phyloP scores from a whole-genome alignment of 2,329 filamentous ascomycete genomes.

The Sarocladium kiliense region DNA sequence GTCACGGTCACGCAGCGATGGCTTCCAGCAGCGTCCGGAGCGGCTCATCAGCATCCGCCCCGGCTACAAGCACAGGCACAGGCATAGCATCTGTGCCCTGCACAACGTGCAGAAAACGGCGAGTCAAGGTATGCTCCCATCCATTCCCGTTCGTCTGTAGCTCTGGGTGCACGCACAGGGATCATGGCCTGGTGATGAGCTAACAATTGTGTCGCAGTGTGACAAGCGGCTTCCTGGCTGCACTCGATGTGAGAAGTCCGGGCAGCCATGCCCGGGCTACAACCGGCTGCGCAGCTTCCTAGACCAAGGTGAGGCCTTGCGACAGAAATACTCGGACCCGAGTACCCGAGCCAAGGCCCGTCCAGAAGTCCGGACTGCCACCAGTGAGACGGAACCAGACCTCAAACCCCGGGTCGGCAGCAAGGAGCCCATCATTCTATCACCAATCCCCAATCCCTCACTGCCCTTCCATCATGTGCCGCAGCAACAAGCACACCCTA shows the following conservation, averaged over 20 bases:
- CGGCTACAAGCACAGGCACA: constrained; percentile 3
- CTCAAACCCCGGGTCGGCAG: neutral
- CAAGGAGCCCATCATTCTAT: neutral
- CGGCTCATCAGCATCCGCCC: constrained; percentile 4
- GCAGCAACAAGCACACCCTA: neutral
- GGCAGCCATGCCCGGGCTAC: constrained; percentile 15
- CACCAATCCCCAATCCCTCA: neutral
- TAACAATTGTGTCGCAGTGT: constrained; percentile 9
- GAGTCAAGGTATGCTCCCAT: constrained; percentile 14
- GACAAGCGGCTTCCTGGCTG: constrained; percentile 15
- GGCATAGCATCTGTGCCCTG: constrained; percentile 14
- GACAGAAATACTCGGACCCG: constrained; percentile 12
- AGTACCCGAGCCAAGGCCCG: neutral
- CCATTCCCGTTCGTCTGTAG: neutral
- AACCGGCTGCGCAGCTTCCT: constrained; percentile 15
- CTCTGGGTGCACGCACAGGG: neutral
- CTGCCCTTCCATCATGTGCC: neutral
- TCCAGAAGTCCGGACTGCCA: neutral
- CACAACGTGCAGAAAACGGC: constrained; percentile 14
- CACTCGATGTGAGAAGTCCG: constrained; percentile 14
- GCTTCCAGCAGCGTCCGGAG: constrained; percentile 8
- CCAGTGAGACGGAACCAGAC: neutral
- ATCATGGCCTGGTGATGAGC: neutral
- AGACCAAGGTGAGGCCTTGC: constrained; percentile 14
- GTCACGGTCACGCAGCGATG: neutral